Base-by-base conservation (phyloP, 208 protist genomes). In the Leishmania arabica region DNA sequence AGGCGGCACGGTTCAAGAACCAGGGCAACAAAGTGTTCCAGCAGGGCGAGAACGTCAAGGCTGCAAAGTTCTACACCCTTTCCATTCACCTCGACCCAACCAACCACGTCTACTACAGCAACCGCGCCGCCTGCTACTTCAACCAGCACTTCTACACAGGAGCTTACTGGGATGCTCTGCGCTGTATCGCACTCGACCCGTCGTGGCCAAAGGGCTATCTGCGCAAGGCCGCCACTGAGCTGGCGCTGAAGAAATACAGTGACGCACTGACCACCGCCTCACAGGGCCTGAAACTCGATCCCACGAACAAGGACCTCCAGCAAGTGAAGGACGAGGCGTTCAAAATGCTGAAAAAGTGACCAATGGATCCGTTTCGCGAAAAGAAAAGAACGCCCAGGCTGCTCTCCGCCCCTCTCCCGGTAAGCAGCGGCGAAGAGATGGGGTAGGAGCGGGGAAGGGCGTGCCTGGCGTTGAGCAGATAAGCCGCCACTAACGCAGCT, bases 191-290 rank as follows among this genome's bases (percentile, higher is more conserved):
- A 11, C 87, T 99, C 37, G 90, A 96, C 60, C 85, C 95, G 1
- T 84, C 90, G 47, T 99, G 97, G 95, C 82, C 95, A 15, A 98
- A 98, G 88, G 97, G 96, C 58, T 99, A 99, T 84, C 88, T 97
- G 42, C 94, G 98, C 69, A 96, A 95, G 85, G 92, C 88, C 24
- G 92, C 92, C 11, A 95, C 92, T 0, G 87, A 94, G 77, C 82
- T 95, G 1, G 92, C 89, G 34, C 74, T 97, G 79, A 93, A 93
- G 66, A 85, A 77, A 58, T 89, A 90, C 73, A 88, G 86, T 9
- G 95, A 96, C 47, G 88, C 93, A 17, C 58, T 90, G 34, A 80
- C 86, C 54, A 92, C 93, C 6, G 91, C 90, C 19, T 88, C 84
- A 19, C 72, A 88, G 34, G 95, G 95, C 21, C 79, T 97, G 45